Percentiles rank a stretch among this genome's conserved stretches.
phyloP scores from a whole-genome alignment of 2,329 filamentous ascomycete genomes.

The Colletotrichum incanum region DNA sequence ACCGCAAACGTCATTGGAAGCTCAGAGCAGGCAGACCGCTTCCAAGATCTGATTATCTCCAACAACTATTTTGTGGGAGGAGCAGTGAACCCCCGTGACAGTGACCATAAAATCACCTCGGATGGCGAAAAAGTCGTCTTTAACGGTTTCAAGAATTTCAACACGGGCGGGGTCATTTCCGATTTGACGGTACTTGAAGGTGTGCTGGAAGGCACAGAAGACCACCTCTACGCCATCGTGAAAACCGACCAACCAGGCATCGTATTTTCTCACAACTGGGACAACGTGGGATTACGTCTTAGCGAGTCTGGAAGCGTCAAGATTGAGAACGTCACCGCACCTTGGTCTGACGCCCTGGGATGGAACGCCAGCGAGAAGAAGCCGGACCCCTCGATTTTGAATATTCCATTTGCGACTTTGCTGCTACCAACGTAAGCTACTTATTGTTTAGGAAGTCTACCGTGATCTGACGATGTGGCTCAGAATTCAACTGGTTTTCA shows the following conservation, averaged over 20 bases:
- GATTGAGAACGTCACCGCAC: slow-evolving; percentile 70
- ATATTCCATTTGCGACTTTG: slow-evolving; percentile 69
- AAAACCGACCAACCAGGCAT: slow-evolving; percentile 72
- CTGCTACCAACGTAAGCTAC: slow-evolving; percentile 69
- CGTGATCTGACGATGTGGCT: neutral
- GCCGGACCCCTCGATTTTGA: slow-evolving; percentile 65
- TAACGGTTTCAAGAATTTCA: slow-evolving; percentile 77
- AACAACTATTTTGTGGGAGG: slow-evolving; percentile 79
- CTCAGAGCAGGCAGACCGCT: slow-evolving; percentile 70
- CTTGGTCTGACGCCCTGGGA: slow-evolving; percentile 75
- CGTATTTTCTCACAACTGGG: slow-evolving; percentile 74
- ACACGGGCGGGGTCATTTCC: slow-evolving; percentile 77
- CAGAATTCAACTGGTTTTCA: slow-evolving; percentile 76
- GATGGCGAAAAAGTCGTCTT: slow-evolving; percentile 71
- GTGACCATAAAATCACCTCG: slow-evolving; percentile 69
- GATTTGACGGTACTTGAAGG: slow-evolving; percentile 78
- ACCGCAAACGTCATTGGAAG: slow-evolving; percentile 74
- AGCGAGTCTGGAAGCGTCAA: slow-evolving; percentile 76
- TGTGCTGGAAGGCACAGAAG: slow-evolving; percentile 68
- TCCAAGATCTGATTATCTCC: slow-evolving; percentile 70
- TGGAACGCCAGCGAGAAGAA: slow-evolving; percentile 68
- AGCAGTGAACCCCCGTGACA: slow-evolving; percentile 77
- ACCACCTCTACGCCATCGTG: slow-evolving; percentile 76
- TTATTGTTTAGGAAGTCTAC: neutral
- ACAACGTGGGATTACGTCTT: slow-evolving; percentile 74